Conservation (phyloP, 441 rosid genomes). For the Pelargonium fulgidum region DNA sequence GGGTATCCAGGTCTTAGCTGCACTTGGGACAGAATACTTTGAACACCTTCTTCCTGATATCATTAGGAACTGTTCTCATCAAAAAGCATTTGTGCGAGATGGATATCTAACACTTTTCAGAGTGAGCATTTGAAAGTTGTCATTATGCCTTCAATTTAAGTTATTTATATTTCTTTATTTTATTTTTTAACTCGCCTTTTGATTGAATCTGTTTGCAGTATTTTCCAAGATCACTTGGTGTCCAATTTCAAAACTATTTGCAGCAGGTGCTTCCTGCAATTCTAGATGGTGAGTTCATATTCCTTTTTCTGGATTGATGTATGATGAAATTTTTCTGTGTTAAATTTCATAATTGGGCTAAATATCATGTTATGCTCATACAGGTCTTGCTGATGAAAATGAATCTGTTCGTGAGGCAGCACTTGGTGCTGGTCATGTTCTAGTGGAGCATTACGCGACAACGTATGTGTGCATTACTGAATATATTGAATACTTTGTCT, state of each 20-base stretch:
- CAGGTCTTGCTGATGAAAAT: constrained; percentile 99
- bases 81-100: constrained; percentile 86
- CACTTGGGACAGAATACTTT: constrained; percentile 64
- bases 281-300: constrained; percentile 58
- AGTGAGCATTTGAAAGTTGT: constrained; percentile 33
- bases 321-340: background rate
- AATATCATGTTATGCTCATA: constrained; percentile 16
- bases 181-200: background rate
- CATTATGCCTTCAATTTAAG: background rate
- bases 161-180: background rate
- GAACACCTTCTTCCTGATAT: constrained; percentile 81
- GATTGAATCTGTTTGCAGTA: constrained; percentile 40
- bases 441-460: constrained; percentile 98
- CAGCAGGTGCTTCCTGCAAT: constrained; percentile 89
- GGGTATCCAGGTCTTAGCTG: constrained; percentile 59
- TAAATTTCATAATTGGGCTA: too few relatives aligned
- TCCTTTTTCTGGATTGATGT: constrained; percentile 3
- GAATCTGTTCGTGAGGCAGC: constrained; percentile 99
- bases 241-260: constrained; percentile 89
- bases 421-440: constrained; percentile 96
- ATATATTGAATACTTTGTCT: background rate
- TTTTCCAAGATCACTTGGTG: constrained; percentile 90
- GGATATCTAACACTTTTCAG: constrained; percentile 94
- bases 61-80: constrained; percentile 88
- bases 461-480: constrained; percentile 45